A percentile compares a stretch with the other conserved stretches of the same genome.
Evolutionary conservation across 345 rosid genomes (phyloP).

Genomic region (Lagerstroemia speciosa): DNA sequence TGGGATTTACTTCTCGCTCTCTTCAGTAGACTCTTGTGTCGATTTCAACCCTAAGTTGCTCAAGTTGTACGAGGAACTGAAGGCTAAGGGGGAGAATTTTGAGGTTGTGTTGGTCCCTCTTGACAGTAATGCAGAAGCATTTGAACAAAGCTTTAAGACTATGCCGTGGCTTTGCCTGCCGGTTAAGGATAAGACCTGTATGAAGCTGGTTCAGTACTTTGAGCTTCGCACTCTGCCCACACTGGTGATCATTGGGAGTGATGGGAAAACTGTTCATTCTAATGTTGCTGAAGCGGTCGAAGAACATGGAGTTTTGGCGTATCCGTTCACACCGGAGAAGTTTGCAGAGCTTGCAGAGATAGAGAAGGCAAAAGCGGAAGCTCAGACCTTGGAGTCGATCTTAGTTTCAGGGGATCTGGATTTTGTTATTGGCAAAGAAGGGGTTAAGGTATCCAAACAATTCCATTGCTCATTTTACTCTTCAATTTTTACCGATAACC

Average conservation of each 20-base stretch:
- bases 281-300: conserved; percentile 9
- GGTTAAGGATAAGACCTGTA: conserved; percentile 4
- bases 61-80: conserved; percentile 12
- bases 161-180: conserved; percentile 26
- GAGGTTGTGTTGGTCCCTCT: conserved; percentile 20
- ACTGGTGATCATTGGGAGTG: conserved; percentile 13
- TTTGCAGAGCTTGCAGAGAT: conserved; percentile 19
- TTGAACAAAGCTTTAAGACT: conserved; percentile 6
- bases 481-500: background rate
- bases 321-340: conserved; percentile 21
- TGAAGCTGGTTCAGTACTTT: conserved; percentile 13
- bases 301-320: conserved; percentile 14
- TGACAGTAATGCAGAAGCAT: conserved; percentile 7
- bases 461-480: background rate
- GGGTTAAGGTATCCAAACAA: conserved; percentile 8
- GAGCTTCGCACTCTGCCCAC: conserved; percentile 13
- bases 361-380: conserved; percentile 15
- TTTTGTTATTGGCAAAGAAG: conserved; percentile 19
- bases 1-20: conserved; percentile 18
- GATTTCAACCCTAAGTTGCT: conserved; percentile 8
- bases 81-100: conserved; percentile 9
- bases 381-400: conserved; percentile 20
- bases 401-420: conserved; percentile 17
- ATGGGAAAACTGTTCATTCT: conserved; percentile 16
- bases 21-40: background rate